These are phyloP conservation scores for Penicillium sp. DNA, from an alignment of 2,329 filamentous ascomycete genomes.

Conservation along the genomic window DNA sequence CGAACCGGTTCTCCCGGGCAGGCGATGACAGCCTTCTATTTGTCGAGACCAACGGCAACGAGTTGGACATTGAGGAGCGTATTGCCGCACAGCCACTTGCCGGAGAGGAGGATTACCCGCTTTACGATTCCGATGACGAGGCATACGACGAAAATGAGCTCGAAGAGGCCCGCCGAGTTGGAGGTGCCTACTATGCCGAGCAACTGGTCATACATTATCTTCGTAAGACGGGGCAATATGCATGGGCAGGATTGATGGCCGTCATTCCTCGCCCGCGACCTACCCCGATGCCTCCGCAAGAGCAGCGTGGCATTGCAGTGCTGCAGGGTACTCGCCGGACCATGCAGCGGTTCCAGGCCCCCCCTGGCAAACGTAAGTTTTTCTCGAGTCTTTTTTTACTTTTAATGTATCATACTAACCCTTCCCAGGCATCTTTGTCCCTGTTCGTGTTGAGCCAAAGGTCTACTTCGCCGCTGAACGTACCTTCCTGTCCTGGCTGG, in stretches of 20 bases:
- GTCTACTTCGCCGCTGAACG: slow-evolving; percentile 96
- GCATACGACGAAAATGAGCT: slow-evolving; percentile 72
- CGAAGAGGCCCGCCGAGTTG: slow-evolving; percentile 74
- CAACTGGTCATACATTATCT: slow-evolving; percentile 58
- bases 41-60: slow-evolving; percentile 47
- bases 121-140: slow-evolving; percentile 91
- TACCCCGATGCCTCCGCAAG: slow-evolving; percentile 40
- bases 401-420: slow-evolving; percentile 6
- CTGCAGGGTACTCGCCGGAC: slow-evolving; percentile 44
- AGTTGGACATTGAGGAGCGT: slow-evolving; percentile 79
- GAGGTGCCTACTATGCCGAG: slow-evolving; percentile 73
- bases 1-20: slow-evolving; percentile 15
- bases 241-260: slow-evolving; percentile 50
- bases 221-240: slow-evolving; percentile 48
- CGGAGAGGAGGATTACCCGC: slow-evolving; percentile 70
- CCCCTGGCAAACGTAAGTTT: slow-evolving; percentile 54
- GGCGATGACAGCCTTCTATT: slow-evolving; percentile 47
- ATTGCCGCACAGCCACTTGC: slow-evolving; percentile 62
- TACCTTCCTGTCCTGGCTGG: slow-evolving; percentile 95
- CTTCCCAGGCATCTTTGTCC: slow-evolving; percentile 80
- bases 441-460: slow-evolving; percentile 93
- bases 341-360: slow-evolving; percentile 59
- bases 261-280: slow-evolving; percentile 56
- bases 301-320: slow-evolving; percentile 39
- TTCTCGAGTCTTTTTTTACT: background rate